These are phyloP conservation scores for Infundibulicybe gibba DNA, from an alignment of 768 basidiomycete genomes.

Conservation along the genomic window DNA sequence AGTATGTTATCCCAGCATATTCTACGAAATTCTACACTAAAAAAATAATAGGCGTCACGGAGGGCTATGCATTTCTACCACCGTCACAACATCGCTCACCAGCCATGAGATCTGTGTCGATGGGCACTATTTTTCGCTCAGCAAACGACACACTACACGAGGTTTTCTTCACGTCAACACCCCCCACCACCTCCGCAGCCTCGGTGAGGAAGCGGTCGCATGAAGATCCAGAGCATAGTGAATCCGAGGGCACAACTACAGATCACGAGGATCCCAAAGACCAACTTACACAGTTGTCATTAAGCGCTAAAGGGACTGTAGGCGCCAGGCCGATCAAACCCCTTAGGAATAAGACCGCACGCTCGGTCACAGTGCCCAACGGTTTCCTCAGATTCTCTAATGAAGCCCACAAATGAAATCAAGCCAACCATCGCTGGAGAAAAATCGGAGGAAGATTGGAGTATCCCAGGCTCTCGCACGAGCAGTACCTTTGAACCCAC, in stretches of 20 bases:
- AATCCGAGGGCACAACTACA: constrained; percentile 10
- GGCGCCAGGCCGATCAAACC: constrained; percentile 33
- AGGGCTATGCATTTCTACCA: constrained; percentile 35
- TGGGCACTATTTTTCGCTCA: constrained; percentile 45
- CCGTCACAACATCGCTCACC: constrained; percentile 33
- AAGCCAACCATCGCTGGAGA: constrained; percentile 4
- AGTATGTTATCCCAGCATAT: constrained; percentile 33
- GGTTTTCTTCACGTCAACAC: constrained; percentile 25
- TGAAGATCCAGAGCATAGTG: constrained; percentile 18
- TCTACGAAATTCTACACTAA: not conserved
- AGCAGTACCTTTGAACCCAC: constrained; percentile 9
- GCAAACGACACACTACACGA: constrained; percentile 54
- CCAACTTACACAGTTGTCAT: constrained; percentile 2
- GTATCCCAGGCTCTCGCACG: constrained; percentile 7
- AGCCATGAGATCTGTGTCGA: constrained; percentile 36
- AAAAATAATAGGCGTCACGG: constrained; percentile 45
- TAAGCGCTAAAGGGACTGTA: not conserved
- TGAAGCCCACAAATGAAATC: not conserved
- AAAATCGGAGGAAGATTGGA: constrained; percentile 40
- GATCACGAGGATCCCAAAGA: constrained; percentile 11
- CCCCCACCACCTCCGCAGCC: constrained; percentile 3
- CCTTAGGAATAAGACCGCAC: constrained; percentile 31
- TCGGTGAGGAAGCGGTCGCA: constrained; percentile 30
- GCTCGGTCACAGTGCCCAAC: constrained; percentile 35
- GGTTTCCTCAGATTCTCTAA: constrained; percentile 16